Percentiles rank a stretch among this genome's conserved stretches.
These are phyloP conservation scores for Mucor saturninus DNA, from an alignment of 371 early-diverging fungal genomes.

Conservation along the genomic window DNA sequence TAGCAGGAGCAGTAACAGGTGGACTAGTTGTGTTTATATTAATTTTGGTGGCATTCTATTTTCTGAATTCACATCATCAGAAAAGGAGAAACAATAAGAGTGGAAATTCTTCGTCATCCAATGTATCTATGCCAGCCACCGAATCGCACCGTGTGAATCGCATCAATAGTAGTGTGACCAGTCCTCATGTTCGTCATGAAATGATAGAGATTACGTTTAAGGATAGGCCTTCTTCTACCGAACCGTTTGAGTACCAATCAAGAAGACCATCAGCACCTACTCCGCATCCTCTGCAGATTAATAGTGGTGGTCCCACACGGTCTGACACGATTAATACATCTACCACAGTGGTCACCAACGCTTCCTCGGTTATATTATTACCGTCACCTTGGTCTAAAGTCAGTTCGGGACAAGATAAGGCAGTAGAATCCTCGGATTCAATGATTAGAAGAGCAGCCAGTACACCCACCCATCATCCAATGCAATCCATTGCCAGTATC, in stretches of 20 bases:
- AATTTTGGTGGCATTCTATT: slow-evolving; percentile 39
- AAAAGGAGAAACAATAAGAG: slow-evolving; percentile 5
- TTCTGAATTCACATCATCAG: slow-evolving; percentile 35
- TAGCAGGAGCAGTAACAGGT: slow-evolving; percentile 48
- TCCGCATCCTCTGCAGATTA: slow-evolving; percentile 14
- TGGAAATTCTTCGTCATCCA: slow-evolving; percentile 1
- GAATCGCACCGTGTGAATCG: neutral
- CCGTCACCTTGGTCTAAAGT: slow-evolving; percentile 27
- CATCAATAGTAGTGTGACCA: neutral
- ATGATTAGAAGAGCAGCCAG: slow-evolving; percentile 19
- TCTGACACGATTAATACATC: slow-evolving; percentile 25
- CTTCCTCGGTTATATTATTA: slow-evolving; percentile 12
- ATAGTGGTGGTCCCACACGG: slow-evolving; percentile 9
- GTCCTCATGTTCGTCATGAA: neutral
- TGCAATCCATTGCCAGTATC: slow-evolving; percentile 17
- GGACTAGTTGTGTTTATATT: slow-evolving; percentile 41
- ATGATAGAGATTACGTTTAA: slow-evolving; percentile 10
- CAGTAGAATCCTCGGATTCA: slow-evolving; percentile 5
- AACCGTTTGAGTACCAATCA: slow-evolving; percentile 16
- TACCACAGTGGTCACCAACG: slow-evolving; percentile 2
- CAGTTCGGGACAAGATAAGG: neutral
- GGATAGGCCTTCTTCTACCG: slow-evolving; percentile 10
- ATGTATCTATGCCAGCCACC: neutral
- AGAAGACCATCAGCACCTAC: slow-evolving; percentile 3
- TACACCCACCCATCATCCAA: slow-evolving; percentile 19